Evolutionary conservation across 2,329 filamentous ascomycete genomes (phyloP).

Genomic region (Fusarium nurragi): DNA sequence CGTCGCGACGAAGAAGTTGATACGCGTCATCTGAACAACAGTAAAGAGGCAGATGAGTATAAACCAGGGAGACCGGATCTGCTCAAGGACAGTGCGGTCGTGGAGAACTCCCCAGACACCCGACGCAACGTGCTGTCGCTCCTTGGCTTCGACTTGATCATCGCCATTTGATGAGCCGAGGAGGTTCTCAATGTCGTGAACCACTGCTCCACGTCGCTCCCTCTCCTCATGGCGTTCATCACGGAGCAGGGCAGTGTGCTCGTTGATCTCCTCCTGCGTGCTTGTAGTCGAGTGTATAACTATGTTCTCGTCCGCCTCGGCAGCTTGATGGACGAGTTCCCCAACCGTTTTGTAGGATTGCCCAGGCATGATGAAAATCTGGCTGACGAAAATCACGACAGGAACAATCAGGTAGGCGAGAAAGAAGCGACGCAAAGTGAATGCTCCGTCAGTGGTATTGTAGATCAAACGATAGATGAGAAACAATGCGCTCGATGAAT

Average conservation of each 20-base stretch:
- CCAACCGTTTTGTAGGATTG: conserved; percentile 86
- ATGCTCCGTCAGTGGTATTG: conserved; percentile 62
- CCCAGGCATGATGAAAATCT: conserved; percentile 76
- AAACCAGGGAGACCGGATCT: conserved; percentile 86
- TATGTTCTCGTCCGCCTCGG: conserved; percentile 56
- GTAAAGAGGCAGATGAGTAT: conserved; percentile 85
- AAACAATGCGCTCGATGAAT: conserved; percentile 82
- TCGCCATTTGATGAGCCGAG: conserved; percentile 71
- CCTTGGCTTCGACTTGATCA: conserved; percentile 72
- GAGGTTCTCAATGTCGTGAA: conserved; percentile 77
- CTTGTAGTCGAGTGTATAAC: conserved; percentile 41
- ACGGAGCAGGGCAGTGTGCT: conserved; percentile 63
- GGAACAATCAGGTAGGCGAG: conserved; percentile 77
- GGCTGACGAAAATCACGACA: conserved; percentile 69
- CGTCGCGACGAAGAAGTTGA: conserved; percentile 94
- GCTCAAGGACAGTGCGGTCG: conserved; percentile 72
- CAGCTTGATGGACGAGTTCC: conserved; percentile 79
- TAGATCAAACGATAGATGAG: conserved; percentile 78
- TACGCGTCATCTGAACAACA: conserved; percentile 77
- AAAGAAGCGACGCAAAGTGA: conserved; percentile 76
- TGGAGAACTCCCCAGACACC: conserved; percentile 92
- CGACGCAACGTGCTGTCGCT: conserved; percentile 73
- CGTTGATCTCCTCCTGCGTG: conserved; percentile 56
- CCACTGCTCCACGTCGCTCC: conserved; percentile 68
- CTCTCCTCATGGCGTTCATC: conserved; percentile 68